Conservation (phyloP, 148 eudicot species). For the Rhododendron molle region DNA sequence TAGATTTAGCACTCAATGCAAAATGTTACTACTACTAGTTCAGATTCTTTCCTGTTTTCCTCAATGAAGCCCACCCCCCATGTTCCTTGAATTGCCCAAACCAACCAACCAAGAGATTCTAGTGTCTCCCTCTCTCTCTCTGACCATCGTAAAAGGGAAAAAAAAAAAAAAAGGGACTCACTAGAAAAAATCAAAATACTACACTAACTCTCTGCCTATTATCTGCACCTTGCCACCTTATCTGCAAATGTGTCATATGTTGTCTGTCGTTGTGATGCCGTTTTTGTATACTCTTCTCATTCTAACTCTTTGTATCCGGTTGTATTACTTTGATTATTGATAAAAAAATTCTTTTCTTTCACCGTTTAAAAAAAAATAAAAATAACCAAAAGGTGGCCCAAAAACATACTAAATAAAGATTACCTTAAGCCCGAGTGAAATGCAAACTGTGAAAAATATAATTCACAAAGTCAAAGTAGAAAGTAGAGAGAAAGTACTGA, state of each 20-base stretch:
- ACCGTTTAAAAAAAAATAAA: too few species aligned
- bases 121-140: background rate
- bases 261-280: too few species aligned
- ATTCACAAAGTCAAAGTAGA: background rate
- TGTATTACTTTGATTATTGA: too few species aligned
- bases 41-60: background rate
- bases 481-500: too few species aligned
- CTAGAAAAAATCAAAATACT: background rate
- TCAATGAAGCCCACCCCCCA: background rate
- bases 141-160: background rate
- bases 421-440: background rate
- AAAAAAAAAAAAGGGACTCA: background rate
- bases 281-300: too few species aligned
- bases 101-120: background rate
- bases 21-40: background rate
- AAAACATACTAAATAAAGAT: background rate
- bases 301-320: too few species aligned
- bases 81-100: slow-evolving; percentile 7
- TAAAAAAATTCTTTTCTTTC: too few species aligned
- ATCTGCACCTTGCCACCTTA: too few species aligned
- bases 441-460: background rate
- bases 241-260: too few species aligned
- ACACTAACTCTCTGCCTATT: background rate
- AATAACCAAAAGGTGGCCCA: background rate
- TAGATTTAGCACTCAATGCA: slow-evolving; percentile 2